A percentile compares a stretch with the other conserved stretches of the same genome.
phyloP scores from a whole-genome alignment of 257 asterid genomes.

The Nicotiana knightiana region DNA sequence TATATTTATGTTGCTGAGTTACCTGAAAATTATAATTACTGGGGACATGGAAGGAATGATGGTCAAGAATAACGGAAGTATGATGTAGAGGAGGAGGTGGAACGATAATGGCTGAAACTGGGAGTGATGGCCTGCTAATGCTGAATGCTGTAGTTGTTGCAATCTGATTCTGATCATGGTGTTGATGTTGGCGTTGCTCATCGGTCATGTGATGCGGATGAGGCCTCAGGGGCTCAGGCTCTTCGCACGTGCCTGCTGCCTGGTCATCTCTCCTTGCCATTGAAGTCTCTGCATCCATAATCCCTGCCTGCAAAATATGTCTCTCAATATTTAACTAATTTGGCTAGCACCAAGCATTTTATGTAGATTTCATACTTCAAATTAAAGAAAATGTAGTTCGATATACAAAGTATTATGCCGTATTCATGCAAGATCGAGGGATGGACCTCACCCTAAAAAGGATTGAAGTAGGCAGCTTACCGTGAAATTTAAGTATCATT shows the following conservation, averaged over 20 bases:
- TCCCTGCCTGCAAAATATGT: slow-evolving; percentile 38
- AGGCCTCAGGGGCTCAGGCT: background rate
- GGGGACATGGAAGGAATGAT: slow-evolving; percentile 58
- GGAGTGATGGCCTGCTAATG: slow-evolving; percentile 68
- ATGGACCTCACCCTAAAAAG: no score
- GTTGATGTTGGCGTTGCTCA: slow-evolving; percentile 33
- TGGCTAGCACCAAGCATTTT: no score
- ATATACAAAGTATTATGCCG: no score
- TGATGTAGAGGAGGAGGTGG: slow-evolving; percentile 56
- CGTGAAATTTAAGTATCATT: no score
- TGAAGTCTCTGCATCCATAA: slow-evolving; percentile 43
- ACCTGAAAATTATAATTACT: slow-evolving; percentile 62
- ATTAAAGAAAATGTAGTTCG: no score
- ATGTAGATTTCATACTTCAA: no score
- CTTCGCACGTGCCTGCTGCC: slow-evolving; percentile 27
- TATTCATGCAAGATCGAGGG: no score
- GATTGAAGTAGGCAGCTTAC: no score
- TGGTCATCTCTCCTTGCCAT: slow-evolving; percentile 42
- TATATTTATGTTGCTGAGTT: background rate
- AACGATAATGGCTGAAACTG: slow-evolving; percentile 68
- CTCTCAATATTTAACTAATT: no score
- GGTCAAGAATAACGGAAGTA: slow-evolving; percentile 55
- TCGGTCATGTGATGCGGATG: slow-evolving; percentile 20
- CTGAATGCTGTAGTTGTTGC: slow-evolving; percentile 48
- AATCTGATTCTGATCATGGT: slow-evolving; percentile 21